Conservation (phyloP, 2,329 filamentous ascomycete species). For the Pestalotiopsis sp. region DNA sequence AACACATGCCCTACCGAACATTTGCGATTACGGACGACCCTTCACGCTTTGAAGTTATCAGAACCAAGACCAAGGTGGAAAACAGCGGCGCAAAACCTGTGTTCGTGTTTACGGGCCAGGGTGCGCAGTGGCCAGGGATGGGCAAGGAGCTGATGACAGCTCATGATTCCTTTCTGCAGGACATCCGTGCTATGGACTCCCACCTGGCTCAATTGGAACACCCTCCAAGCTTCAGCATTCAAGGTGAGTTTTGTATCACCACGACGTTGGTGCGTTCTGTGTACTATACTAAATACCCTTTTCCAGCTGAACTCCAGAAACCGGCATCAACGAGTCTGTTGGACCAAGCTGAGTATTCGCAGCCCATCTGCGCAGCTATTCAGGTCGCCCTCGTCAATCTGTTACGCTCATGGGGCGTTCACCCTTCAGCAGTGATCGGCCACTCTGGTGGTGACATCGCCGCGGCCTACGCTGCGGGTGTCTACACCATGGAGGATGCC, state of each 20-base stretch:
- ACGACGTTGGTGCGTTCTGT: neutral
- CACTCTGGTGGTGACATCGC: conserved; percentile 9
- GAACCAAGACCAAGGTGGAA: neutral
- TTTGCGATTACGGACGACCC: neutral
- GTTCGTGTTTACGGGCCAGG: conserved; percentile 12
- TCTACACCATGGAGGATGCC: neutral
- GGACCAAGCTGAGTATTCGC: neutral
- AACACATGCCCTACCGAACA: neutral
- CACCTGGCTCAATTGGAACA: neutral
- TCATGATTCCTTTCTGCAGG: neutral
- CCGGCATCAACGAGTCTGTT: neutral
- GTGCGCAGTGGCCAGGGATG: conserved; percentile 13
- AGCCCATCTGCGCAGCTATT: conserved; percentile 5
- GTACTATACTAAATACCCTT: neutral
- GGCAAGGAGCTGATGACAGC: conserved; percentile 1
- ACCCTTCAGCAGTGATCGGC: conserved; percentile 1
- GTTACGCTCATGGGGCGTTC: neutral
- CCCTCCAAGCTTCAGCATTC: neutral
- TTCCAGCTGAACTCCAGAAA: neutral
- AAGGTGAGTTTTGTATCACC: neutral
- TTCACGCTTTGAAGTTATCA: neutral
- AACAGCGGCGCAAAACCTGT: neutral
- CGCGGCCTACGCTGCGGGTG: conserved; percentile 9
- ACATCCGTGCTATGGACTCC: conserved; percentile 4
- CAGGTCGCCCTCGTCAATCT: conserved; percentile 7